Evolutionary conservation across 2,329 filamentous ascomycete genomes (phyloP).

Genomic region (Ascocoryne sarcoides): DNA sequence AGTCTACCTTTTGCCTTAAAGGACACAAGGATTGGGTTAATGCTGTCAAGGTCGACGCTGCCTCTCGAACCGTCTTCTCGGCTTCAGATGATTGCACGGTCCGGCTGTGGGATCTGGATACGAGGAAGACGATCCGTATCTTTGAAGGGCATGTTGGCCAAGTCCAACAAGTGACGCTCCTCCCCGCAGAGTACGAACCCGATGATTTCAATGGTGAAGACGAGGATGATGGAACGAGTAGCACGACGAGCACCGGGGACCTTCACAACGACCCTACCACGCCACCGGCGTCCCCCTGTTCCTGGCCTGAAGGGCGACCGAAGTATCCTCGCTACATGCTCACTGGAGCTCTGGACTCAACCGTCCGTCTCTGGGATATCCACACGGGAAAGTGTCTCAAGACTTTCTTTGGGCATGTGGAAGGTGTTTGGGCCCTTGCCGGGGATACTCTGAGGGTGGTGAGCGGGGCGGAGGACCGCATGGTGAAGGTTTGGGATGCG

Average conservation of each 20-base stretch:
- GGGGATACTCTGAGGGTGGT: slow-evolving; percentile 84
- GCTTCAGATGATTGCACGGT: slow-evolving; percentile 90
- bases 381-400: slow-evolving; percentile 72
- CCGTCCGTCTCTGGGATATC: slow-evolving; percentile 88
- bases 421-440: slow-evolving; percentile 89
- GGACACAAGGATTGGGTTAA: slow-evolving; percentile 96
- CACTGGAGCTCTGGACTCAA: slow-evolving; percentile 83
- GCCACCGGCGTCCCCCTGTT: slow-evolving; percentile 12
- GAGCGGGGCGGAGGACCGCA: slow-evolving; percentile 83
- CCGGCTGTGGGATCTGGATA: slow-evolving; percentile 88
- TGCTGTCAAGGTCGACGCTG: slow-evolving; percentile 76
- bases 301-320: slow-evolving; percentile 57
- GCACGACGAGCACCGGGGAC: slow-evolving; percentile 16
- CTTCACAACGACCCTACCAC: not conserved
- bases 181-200: slow-evolving; percentile 83
- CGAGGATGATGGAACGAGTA: slow-evolving; percentile 51
- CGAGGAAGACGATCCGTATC: slow-evolving; percentile 62
- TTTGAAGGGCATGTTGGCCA: slow-evolving; percentile 91
- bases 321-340: slow-evolving; percentile 85
- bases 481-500: slow-evolving; percentile 95
- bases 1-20: slow-evolving; percentile 67
- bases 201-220: slow-evolving; percentile 57
- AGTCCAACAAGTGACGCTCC: slow-evolving; percentile 80
- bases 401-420: slow-evolving; percentile 93
- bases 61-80: slow-evolving; percentile 79